Evolutionary conservation across 768 basidiomycete genomes (phyloP).

Genomic region (Calocybe gangraenosa): DNA sequence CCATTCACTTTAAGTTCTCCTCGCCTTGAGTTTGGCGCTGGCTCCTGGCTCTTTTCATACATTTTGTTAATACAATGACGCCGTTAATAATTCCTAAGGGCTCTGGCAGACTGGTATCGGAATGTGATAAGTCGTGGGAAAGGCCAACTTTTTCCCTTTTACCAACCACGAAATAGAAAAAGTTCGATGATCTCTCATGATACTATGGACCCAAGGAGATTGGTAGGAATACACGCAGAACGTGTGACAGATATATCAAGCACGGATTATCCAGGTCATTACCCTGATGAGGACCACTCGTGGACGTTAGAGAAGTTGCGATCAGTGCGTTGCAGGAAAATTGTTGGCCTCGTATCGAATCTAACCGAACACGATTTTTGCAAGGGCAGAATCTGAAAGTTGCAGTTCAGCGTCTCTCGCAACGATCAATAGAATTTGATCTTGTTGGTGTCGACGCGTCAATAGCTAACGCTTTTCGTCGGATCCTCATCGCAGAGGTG

Average conservation of each 20-base stretch:
- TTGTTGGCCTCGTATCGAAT: constrained; percentile 5
- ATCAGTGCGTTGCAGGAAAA: constrained; percentile 47
- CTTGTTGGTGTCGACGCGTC: constrained; percentile 93
- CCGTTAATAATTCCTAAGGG: no score
- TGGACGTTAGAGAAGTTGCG: constrained; percentile 79
- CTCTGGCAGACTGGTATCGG: no score
- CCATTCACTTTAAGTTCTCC: no score
- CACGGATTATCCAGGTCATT: constrained; percentile 88
- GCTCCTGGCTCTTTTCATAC: no score
- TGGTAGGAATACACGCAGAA: constrained; percentile 69
- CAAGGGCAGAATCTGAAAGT: constrained; percentile 66
- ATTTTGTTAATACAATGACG: no score
- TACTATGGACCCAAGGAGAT: constrained; percentile 34
- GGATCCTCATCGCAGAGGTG: constrained; percentile 94
- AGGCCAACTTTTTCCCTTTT: no score
- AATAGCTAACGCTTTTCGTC: constrained; percentile 90
- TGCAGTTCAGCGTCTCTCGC: constrained; percentile 73
- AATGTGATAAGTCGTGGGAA: no score
- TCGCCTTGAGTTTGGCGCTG: no score
- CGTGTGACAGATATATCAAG: constrained; percentile 78
- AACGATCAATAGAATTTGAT: constrained; percentile 89
- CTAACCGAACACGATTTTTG: constrained; percentile 19
- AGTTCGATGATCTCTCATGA: constrained; percentile 8
- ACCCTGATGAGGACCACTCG: constrained; percentile 77
- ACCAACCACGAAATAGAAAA: no score